Conservation (phyloP, 805 yeast genomes). For the Spathaspora sp. region DNA sequence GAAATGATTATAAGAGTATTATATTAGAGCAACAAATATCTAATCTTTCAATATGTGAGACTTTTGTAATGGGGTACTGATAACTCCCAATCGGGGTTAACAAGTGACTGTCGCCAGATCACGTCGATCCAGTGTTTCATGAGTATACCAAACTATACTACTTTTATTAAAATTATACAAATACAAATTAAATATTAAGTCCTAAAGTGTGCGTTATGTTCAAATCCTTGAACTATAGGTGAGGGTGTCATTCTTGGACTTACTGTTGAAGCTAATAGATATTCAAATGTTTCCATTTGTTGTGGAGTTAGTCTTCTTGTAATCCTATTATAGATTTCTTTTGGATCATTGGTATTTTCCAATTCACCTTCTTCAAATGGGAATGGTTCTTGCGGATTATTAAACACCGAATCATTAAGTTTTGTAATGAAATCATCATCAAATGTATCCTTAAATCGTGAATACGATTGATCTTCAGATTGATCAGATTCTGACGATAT, state of each 20-base stretch:
- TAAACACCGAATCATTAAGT: neutral
- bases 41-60: too few relatives aligned
- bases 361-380: neutral
- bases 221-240: neutral
- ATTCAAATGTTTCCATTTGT: conserved; percentile 3
- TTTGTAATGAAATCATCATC: neutral
- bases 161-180: neutral
- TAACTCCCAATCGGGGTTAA: too few relatives aligned
- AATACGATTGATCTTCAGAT: neutral
- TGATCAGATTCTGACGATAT: neutral
- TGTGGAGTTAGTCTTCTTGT: conserved; percentile 1
- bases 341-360: conserved; percentile 1
- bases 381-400: neutral
- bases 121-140: too few relatives aligned
- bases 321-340: neutral
- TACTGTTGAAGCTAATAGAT: neutral
- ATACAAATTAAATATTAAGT: neutral
- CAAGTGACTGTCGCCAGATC: too few relatives aligned
- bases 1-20: too few relatives aligned
- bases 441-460: neutral
- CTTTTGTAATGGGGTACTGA: too few relatives aligned
- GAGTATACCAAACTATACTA: neutral
- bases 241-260: neutral
- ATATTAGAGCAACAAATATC: too few relatives aligned
- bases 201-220: neutral